Evolutionary conservation across 163 green algal genomes (phyloP), one percentile per base, ranked within the genome.

Genomic region (Smithsoniella earleae): DNA sequence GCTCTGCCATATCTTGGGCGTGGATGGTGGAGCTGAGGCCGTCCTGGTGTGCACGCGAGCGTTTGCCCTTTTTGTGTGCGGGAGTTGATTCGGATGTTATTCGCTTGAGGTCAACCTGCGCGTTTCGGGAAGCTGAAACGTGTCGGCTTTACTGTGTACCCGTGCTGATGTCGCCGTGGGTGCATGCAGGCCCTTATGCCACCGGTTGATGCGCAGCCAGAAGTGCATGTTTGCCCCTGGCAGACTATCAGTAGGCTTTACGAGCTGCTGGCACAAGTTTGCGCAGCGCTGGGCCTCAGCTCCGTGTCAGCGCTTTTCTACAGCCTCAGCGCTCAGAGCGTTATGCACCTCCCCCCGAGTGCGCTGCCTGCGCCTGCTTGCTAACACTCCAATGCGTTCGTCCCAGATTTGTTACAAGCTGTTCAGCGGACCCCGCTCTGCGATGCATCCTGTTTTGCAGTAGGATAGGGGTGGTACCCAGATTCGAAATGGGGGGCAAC

Each of bases 301-400:
- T 69, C 58, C 58, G 13, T 69, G 20, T 30, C 58, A 18, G 58
- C 58, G 16, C 25, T 69, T 6, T 69, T 69, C 58, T 69, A 69
- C 58, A 36, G 27, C 16, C 58, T 43, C 25, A 69, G 58, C 25
- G 58, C 43, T 0, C 27, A 69, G 58, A 38, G 22, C 20, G 58
- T 69, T 18, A 30, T 30, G 25, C 58, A 69, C 25, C 58, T 69
- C n/a, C 3, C n/a, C 27, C 58, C 49, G 16, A 27, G 49, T 64
- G 49, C 13, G 49, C 49, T 27, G 8, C 49, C 6, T 18, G 43
- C 0, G 18, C 44, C 44, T n/a, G n/a, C n/a, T n/a, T n/a, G n/a
- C n/a, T n/a, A n/a, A n/a, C n/a, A n/a, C n/a, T n/a, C n/a, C n/a
- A n/a, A n/a, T n/a, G n/a, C n/a, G n/a, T n/a, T n/a, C n/a, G n/a